Evolutionary conservation across 129 eudicot genomes (phyloP), one percentile per base, ranked within the genome.

Genomic region (Escallonia rubra): DNA sequence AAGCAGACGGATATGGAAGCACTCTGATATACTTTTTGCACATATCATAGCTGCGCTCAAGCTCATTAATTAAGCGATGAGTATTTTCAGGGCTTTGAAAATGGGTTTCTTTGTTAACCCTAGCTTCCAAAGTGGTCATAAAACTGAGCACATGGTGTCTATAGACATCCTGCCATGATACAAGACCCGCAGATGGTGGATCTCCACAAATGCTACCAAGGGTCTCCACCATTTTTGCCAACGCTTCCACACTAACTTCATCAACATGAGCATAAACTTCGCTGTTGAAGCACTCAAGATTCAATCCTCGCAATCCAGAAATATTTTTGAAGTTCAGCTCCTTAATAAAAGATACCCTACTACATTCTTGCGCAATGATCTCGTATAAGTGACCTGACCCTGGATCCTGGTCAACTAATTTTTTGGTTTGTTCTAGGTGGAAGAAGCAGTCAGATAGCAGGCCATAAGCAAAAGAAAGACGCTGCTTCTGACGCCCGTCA

Each of bases 291-390:
- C 76, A 63, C 68, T 68, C 84, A 54, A 79, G 68, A 77, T 90
- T 90, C 51, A 87, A 76, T 59, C 79, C 87, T 69, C 50, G 65
- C 57, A 90, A 72, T 47, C 80, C 88, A 1, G 88, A 94, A 60
- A 94, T 81, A 48, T 87, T 89, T 82, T 94, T 94, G 81, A 94
- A 87, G 86, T 94, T 74, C 59, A 94, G 92, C 70, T 72, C 83
- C 59, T 73, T 51, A 44, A 94, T 83, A 75, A 79, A 79, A 67
- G 96, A 79, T 56, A 94, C 85, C 69, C 70, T 81, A 50, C n/a
- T 70, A 73, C 97, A 94, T 79, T 94, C 90, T 70, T 82, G 77
- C 70, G 73, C 87, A 78, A 85, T 72, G 68, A 79, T 63, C 86
- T 78, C 82, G 85, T 80, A 84, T 59, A 90, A 89, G 41, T 61